These are phyloP conservation scores for Dictyostelium brefeldianum DNA, from an alignment of 78 protist genomes.

Conservation along the genomic window DNA sequence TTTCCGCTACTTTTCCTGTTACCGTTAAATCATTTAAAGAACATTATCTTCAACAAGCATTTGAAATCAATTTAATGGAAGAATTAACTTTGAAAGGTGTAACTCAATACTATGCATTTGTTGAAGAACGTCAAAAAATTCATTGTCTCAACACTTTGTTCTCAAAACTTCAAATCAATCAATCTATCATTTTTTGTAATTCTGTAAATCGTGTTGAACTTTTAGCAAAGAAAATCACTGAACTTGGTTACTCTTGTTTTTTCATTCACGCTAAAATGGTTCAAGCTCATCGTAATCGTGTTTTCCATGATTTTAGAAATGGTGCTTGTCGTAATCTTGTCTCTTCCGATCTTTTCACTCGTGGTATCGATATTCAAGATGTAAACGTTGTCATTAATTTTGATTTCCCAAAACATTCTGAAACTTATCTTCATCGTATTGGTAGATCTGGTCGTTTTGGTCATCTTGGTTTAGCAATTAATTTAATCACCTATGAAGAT, in stretches of 20 bases:
- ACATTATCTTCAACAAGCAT: conserved; percentile 90
- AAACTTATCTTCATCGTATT: conserved; percentile 99
- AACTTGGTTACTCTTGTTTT: conserved; percentile 97
- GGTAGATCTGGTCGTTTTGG: conserved; percentile 99
- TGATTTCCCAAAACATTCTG: conserved; percentile 97
- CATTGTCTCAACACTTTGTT: conserved; percentile 98
- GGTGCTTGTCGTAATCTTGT: conserved; percentile 99
- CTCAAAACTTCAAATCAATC: conserved; percentile 97
- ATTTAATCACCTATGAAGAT: conserved; percentile 98
- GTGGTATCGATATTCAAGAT: conserved; percentile 99
- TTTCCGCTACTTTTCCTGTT: conserved; percentile 99
- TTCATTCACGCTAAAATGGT: conserved; percentile 99
- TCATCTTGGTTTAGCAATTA: conserved; percentile 99
- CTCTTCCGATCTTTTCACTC: conserved; percentile 97
- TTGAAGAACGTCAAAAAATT: conserved; percentile 98
- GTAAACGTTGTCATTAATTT: conserved; percentile 99
- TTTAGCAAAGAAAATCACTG: conserved; percentile 96
- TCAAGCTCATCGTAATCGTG: conserved; percentile 98
- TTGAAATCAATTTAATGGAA: conserved; percentile 98
- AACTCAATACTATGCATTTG: conserved; percentile 99
- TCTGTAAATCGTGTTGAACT: conserved; percentile 97
- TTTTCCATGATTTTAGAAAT: conserved; percentile 98
- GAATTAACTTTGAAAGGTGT: conserved; percentile 99
- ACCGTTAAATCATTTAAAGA: conserved; percentile 94
- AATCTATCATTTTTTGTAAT: conserved; percentile 99